Evolutionary conservation across 352 stramenopile species (phyloP).

Genomic region (Phytophthora macrochlamydospora): DNA sequence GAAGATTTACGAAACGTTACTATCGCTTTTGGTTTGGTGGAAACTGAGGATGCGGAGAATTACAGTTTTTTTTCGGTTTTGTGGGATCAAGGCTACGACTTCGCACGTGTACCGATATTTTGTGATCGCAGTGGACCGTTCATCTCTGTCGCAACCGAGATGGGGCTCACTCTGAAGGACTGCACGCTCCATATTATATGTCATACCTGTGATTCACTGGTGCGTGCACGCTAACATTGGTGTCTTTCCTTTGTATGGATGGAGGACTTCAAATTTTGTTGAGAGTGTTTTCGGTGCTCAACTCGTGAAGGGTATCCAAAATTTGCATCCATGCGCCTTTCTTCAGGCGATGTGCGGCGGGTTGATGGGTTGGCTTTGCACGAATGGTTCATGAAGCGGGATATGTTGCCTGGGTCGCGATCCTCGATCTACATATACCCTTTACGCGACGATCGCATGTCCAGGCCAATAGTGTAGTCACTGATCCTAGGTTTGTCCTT

Average conservation of each 20-base stretch:
- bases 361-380: not conserved
- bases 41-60: not conserved
- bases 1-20: not conserved
- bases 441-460: too few species aligned
- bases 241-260: slow-evolving; percentile 1
- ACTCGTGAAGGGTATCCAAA: not conserved
- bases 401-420: too few species aligned
- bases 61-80: not conserved
- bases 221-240: slow-evolving; percentile 13
- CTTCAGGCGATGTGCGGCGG: slow-evolving; percentile 7
- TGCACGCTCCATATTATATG: slow-evolving; percentile 7
- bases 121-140: not conserved
- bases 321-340: slow-evolving; percentile 4
- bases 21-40: not conserved
- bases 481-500: too few species aligned
- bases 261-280: slow-evolving; percentile 15
- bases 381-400: too few species aligned
- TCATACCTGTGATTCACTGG: slow-evolving; percentile 3
- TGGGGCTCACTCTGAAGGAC: not conserved
- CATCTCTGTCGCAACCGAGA: not conserved
- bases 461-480: too few species aligned
- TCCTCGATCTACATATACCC: too few species aligned
- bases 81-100: not conserved
- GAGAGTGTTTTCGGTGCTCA: slow-evolving; percentile 4
- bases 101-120: not conserved